Base-by-base conservation (phyloP, 345 rosid genomes). In the Schrenkiella parvula region DNA sequence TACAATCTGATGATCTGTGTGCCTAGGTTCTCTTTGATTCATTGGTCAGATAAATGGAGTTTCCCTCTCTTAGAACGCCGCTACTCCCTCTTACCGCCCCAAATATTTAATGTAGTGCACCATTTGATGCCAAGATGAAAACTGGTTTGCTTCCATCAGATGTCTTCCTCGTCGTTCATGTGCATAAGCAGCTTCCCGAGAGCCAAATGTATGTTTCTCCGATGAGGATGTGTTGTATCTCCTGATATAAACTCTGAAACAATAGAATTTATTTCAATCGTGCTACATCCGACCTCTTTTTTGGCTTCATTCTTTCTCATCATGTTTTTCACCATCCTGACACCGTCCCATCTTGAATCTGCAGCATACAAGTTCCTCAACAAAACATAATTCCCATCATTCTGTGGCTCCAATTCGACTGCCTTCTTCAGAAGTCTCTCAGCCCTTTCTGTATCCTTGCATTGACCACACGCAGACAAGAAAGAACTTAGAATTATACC, bases 201-300 rank as follows among this genome's bases (percentile, higher is more conserved):
- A 29, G 72, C 83, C 9, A 73, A 59, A 21, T 64, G 72, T 22
- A 86, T 77, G 34, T 28, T 9, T 51, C 72, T 76, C 82, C 81
- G 76, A 23, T 55, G 52, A 12, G 82, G 77, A 46, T 85, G 87
- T 29, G 60, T 56, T 74, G 79, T 79, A 61, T 84, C 83, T 61
- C 95, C 95, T 58, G 92, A 82, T 35, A 84, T 71, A 59, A 88
- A 88, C 80, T 87, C 88, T 0, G 81, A 85, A 72, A 84, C 87
- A 29, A 47, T 54, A 64, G 78, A 78, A 62, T 80, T 74, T 60
- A 88, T 50, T 79, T 91, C 92, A 68, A 89, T 84, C 56, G 77
- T 71, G 71, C 97, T 91, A 71, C 86, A 81, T 12, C 97, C 93
- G 4, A 80, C 86, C 72, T 86, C 91, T 73, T 91, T 86, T 77